Base-by-base conservation (phyloP, 805 yeast genomes). In the Wickerhamiella allomyrinae region DNA sequence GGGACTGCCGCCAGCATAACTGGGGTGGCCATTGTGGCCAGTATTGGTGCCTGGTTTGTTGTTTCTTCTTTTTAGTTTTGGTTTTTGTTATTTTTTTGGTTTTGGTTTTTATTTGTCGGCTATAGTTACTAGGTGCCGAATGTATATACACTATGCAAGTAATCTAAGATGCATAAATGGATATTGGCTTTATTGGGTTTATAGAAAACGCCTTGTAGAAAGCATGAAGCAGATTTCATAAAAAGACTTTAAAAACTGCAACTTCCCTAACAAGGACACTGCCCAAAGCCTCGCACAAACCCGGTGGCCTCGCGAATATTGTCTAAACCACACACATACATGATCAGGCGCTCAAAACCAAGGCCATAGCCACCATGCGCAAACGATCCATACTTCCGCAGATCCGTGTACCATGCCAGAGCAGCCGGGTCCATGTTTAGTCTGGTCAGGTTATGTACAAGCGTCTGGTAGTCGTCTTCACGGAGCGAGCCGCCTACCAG, bases 301-400 rank as follows among this genome's bases (percentile, higher is more conserved):
- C 95, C 84, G 19, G 83, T 77, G 7, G 82, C 81, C 53, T 91
- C 99, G 50, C 82, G 71, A 34, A 91, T 74, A 56, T 87, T 91
- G 23, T 79, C 87, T 15, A 79, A 67, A 3, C 77, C 85, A 7
- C 77, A 69, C 42, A 86, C 62, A 50, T 78, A 87, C 42, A 80
- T 75, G 13, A 91, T 58, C 23, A 91, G 61, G 46, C 99, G 66
- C 58, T 91, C 98, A 50, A 87, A 75, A 0, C 99, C 99, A 67
- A 91, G 66, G 0, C 99, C 99, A 61, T 80, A 91, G 0, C 99
- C 99, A 38, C 98, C 98, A 57, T 89, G 97, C 0, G 96, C 95
- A 19, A 78, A 78, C 2, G 81, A 65, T 0, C 96, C 97, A 51
- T 80, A 77, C 46, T 65, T 65, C 46, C 98, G 68, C 7, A 81